Conservation (phyloP, 2,329 filamentous ascomycete species). For the Ilyonectria robusta region DNA sequence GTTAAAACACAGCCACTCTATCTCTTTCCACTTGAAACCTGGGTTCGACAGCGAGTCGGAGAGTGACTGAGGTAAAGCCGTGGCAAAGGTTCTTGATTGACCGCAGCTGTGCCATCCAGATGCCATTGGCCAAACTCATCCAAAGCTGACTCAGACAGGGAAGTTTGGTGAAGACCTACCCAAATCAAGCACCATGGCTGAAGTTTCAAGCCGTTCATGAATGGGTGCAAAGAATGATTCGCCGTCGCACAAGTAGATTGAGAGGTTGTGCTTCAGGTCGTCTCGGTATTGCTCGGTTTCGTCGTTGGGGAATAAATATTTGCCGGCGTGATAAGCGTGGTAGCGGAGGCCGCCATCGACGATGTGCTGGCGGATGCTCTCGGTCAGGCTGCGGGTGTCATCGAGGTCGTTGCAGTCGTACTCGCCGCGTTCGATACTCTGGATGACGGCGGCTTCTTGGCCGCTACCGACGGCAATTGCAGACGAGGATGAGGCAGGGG, state of each 20-base stretch:
- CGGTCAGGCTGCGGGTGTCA: slow-evolving; percentile 58
- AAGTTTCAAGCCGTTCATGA: slow-evolving; percentile 53
- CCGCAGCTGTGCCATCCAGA: slow-evolving; percentile 5
- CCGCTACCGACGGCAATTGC: slow-evolving; percentile 51
- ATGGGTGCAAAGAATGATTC: slow-evolving; percentile 62
- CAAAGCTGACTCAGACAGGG: not conserved
- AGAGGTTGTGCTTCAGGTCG: slow-evolving; percentile 58
- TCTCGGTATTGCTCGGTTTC: slow-evolving; percentile 59
- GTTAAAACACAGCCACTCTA: not conserved
- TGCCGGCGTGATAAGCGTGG: slow-evolving; percentile 58
- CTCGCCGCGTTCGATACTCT: slow-evolving; percentile 53
- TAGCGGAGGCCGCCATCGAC: slow-evolving; percentile 58
- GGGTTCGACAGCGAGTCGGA: not conserved
- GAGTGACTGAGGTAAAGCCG: slow-evolving; percentile 6
- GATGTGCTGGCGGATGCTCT: slow-evolving; percentile 60
- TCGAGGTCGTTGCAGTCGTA: slow-evolving; percentile 45
- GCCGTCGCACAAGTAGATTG: slow-evolving; percentile 56
- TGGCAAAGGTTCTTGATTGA: not conserved
- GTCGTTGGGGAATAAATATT: slow-evolving; percentile 61
- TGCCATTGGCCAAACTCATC: slow-evolving; percentile 10
- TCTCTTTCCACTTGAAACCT: not conserved
- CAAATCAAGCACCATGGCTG: slow-evolving; percentile 62
- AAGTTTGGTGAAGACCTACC: slow-evolving; percentile 50
- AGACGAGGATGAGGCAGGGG: slow-evolving; percentile 47
- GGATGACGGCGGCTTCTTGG: slow-evolving; percentile 49